phyloP scores from a whole-genome alignment of 2,329 filamentous ascomycete genomes.

The Xylaria sp. region DNA sequence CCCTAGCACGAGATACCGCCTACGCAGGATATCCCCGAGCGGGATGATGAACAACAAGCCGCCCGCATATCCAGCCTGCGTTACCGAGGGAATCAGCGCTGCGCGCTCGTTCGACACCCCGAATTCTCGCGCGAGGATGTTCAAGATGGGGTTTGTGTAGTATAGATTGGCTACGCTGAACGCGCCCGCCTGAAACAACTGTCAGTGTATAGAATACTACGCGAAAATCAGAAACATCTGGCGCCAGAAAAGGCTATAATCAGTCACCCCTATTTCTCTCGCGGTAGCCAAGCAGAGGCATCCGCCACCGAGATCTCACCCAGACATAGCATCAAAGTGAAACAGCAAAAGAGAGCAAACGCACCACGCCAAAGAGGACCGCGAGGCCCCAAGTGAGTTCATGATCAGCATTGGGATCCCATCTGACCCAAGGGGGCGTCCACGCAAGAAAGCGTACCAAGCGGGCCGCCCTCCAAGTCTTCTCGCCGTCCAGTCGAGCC shows the following conservation, averaged over 20 bases:
- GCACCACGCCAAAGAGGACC: conserved; percentile 42
- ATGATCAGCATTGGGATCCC: conserved; percentile 33
- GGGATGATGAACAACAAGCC: conserved; percentile 78
- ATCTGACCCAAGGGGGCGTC: conserved; percentile 37
- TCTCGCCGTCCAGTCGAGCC: not conserved
- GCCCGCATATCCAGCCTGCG: conserved; percentile 79
- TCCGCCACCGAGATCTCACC: not conserved
- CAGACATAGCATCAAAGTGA: not conserved
- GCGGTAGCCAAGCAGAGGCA: no score
- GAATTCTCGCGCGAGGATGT: conserved; percentile 75
- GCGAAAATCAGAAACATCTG: not conserved
- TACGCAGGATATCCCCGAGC: conserved; percentile 70
- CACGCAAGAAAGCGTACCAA: conserved; percentile 23
- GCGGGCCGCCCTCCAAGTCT: not conserved
- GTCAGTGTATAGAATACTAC: not conserved
- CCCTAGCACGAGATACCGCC: conserved; percentile 71
- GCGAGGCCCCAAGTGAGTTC: conserved; percentile 39
- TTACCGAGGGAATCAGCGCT: conserved; percentile 71
- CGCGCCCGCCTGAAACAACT: conserved; percentile 51
- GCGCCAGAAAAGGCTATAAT: no score
- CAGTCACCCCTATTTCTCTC: no score
- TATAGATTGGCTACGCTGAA: conserved; percentile 83
- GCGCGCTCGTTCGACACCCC: conserved; percentile 71
- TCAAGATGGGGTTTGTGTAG: conserved; percentile 80
- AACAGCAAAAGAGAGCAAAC: conserved; percentile 24